These are phyloP conservation scores for Cinchona pubescens DNA, from an alignment of 257 asterid genomes.

Conservation along the genomic window DNA sequence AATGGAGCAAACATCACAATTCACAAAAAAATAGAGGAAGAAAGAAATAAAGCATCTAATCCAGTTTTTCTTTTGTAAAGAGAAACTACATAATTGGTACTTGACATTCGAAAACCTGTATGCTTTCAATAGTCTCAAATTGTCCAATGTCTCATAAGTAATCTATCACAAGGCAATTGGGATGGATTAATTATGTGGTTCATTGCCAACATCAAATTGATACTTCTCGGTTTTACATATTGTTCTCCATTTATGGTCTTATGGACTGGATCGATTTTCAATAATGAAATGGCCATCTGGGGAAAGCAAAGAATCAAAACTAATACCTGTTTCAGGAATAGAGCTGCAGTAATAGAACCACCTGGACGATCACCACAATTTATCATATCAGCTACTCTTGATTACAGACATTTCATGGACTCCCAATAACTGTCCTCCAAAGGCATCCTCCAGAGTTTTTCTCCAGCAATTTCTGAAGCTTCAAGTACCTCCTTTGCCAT, in stretches of 20 bases:
- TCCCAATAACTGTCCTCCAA: conserved; percentile 98
- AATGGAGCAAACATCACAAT: background rate
- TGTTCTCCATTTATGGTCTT: background rate
- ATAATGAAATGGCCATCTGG: background rate
- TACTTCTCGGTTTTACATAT: background rate
- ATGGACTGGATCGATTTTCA: background rate
- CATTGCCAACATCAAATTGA: background rate
- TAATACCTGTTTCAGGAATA: conserved; percentile 95
- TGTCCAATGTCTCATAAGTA: too few species aligned
- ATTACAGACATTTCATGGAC: conserved; percentile 84
- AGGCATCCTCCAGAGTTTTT: conserved; percentile 94
- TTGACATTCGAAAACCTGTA: too few species aligned
- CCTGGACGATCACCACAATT: conserved; percentile 93
- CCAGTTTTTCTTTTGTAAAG: background rate
- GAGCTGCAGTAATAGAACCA: conserved; percentile 93
- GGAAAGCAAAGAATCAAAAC: background rate
- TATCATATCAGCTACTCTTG: conserved; percentile 97
- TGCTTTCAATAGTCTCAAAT: background rate
- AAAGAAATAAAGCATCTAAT: background rate
- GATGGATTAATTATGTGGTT: background rate
- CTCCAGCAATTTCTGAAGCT: conserved; percentile 83
- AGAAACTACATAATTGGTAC: background rate
- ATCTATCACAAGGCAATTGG: too few species aligned
- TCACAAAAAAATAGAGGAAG: background rate
- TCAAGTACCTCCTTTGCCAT: conserved; percentile 77